phyloP scores from a whole-genome alignment of 306 rosid genomes.

The Herpetospermum pedunculosum region DNA sequence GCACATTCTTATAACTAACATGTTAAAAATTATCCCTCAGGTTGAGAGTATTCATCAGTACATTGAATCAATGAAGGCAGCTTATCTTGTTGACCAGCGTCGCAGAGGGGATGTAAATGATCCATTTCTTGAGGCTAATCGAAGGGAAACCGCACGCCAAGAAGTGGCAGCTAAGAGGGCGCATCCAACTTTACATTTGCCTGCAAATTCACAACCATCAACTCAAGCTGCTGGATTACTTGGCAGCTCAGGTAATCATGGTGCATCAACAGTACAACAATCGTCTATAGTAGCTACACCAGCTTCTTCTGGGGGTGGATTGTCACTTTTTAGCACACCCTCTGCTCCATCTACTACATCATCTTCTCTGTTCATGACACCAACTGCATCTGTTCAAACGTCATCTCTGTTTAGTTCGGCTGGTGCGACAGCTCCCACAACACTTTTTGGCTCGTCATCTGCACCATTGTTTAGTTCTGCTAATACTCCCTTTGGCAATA shows the following conservation, averaged over 20 bases:
- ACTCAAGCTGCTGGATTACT: slow-evolving; percentile 77
- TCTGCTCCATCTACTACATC: slow-evolving; percentile 55
- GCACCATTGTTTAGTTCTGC: slow-evolving; percentile 42
- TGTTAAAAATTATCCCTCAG: slow-evolving; percentile 29
- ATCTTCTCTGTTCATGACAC: slow-evolving; percentile 63
- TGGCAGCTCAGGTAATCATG: slow-evolving; percentile 60
- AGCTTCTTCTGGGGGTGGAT: slow-evolving; percentile 62
- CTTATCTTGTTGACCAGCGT: slow-evolving; percentile 82
- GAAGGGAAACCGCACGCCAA: slow-evolving; percentile 91
- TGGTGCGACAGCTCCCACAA: slow-evolving; percentile 45
- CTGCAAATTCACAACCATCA: slow-evolving; percentile 70
- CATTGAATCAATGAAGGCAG: slow-evolving; percentile 82
- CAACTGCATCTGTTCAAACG: slow-evolving; percentile 49
- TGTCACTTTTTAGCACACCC: slow-evolving; percentile 64
- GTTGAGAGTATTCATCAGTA: slow-evolving; percentile 92
- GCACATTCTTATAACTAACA: slow-evolving; percentile 12
- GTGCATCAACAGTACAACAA: slow-evolving; percentile 32
- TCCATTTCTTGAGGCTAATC: slow-evolving; percentile 94
- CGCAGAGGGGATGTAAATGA: slow-evolving; percentile 69
- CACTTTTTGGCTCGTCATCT: slow-evolving; percentile 51
- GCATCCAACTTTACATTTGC: slow-evolving; percentile 83
- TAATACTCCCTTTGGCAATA: slow-evolving; percentile 51
- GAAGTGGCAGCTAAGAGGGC: slow-evolving; percentile 90
- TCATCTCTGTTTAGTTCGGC: slow-evolving; percentile 52
- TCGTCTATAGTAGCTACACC: slow-evolving; percentile 37